phyloP scores from a whole-genome alignment of 2,329 filamentous ascomycete genomes.

The Sphaerulina musiva region DNA sequence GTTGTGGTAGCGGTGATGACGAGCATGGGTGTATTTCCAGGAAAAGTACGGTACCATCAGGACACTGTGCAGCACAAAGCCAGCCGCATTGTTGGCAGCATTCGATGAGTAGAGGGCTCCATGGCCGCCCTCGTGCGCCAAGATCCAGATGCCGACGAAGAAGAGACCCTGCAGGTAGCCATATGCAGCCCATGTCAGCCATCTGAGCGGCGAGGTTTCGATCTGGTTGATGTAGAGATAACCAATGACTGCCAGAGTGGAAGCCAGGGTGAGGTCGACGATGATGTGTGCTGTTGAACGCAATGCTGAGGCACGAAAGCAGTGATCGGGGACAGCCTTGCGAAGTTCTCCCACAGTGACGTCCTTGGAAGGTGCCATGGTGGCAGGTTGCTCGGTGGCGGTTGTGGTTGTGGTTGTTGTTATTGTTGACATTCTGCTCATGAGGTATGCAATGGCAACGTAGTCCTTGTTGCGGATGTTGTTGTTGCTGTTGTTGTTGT shows the following conservation, averaged over 20 bases:
- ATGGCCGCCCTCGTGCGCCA: slow-evolving; percentile 66
- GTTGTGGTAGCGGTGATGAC: slow-evolving; percentile 60
- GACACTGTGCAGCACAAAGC: slow-evolving; percentile 59
- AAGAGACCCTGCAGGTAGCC: slow-evolving; percentile 59
- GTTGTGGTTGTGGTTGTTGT: not conserved
- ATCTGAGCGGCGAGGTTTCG: slow-evolving; percentile 5
- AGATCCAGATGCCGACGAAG: slow-evolving; percentile 59
- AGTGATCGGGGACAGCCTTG: slow-evolving; percentile 12
- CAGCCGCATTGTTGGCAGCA: slow-evolving; percentile 54
- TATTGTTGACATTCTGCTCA: not conserved
- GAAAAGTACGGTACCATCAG: slow-evolving; percentile 65
- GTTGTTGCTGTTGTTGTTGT: too few relatives aligned
- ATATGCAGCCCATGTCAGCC: slow-evolving; percentile 39
- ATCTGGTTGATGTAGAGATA: slow-evolving; percentile 2
- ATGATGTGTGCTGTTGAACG: slow-evolving; percentile 10
- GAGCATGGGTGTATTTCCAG: slow-evolving; percentile 64
- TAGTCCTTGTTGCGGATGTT: not conserved
- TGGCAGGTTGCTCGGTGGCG: not conserved
- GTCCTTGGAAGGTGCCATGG: not conserved
- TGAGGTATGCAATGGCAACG: not conserved
- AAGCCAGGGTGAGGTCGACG: slow-evolving; percentile 6
- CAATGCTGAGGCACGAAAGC: slow-evolving; percentile 7
- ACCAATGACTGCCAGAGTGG: slow-evolving; percentile 6
- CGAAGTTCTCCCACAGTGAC: not conserved
- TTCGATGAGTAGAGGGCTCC: slow-evolving; percentile 57